A percentile compares a stretch with the other conserved stretches of the same genome.
Conservation (phyloP, 108 stramenopile species). For the Chaetoceros tenuissimus region DNA sequence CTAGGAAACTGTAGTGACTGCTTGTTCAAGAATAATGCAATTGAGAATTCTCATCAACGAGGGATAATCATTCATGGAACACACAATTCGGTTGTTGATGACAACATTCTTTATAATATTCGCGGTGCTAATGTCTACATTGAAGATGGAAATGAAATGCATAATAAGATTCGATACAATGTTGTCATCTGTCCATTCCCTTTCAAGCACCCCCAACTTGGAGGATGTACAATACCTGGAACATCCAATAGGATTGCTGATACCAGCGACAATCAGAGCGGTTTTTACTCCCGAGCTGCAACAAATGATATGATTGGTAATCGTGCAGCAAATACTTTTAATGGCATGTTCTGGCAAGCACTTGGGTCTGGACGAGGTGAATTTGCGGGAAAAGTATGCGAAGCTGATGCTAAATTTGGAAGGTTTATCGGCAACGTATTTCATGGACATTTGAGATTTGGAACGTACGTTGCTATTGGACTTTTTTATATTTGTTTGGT, state of each 20-base stretch:
- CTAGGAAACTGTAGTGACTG: conserved; percentile 36
- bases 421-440: conserved; percentile 48
- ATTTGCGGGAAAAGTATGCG: conserved; percentile 30
- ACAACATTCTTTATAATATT: conserved; percentile 50
- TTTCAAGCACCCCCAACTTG: conserved; percentile 20
- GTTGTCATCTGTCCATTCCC: conserved; percentile 46
- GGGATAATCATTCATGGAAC: conserved; percentile 55
- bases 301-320: conserved; percentile 42
- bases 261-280: conserved; percentile 39
- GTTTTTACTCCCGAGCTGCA: conserved; percentile 26
- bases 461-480: conserved; percentile 24
- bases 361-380: conserved; percentile 29
- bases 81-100: conserved; percentile 29
- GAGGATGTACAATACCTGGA: conserved; percentile 54
- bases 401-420: conserved; percentile 15
- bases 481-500: no score
- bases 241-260: conserved; percentile 34
- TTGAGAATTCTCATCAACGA: conserved; percentile 45
- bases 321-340: conserved; percentile 43
- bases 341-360: conserved; percentile 52
- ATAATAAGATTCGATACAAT: conserved; percentile 46
- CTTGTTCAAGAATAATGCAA: conserved; percentile 38
- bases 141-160: conserved; percentile 66
- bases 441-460: conserved; percentile 32
- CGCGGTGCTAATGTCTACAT: conserved; percentile 49